These are phyloP conservation scores for Dysphania ambrosioides DNA, from an alignment of 148 eudicot species.

Conservation along the genomic window DNA sequence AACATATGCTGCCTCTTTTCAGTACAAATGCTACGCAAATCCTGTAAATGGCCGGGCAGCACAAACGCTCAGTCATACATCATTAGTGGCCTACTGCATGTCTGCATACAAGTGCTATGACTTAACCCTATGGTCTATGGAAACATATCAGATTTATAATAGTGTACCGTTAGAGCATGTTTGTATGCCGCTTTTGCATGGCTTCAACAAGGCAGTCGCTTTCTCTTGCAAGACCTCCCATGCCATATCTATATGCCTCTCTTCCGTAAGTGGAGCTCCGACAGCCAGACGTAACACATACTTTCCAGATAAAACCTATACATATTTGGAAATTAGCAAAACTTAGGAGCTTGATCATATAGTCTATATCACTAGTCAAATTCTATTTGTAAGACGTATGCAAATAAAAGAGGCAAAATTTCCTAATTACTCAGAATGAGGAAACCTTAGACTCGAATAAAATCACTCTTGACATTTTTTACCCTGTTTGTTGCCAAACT, in stretches of 20 bases:
- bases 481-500: no score
- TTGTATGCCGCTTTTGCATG: neutral
- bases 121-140: neutral
- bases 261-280: conserved; percentile 91
- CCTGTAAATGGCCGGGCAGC: neutral
- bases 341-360: neutral
- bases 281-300: conserved; percentile 70
- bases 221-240: conserved; percentile 71
- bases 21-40: neutral
- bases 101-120: no score
- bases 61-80: neutral
- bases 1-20: neutral
- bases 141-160: neutral
- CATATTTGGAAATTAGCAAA: neutral
- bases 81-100: neutral
- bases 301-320: conserved; percentile 69
- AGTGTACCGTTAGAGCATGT: neutral
- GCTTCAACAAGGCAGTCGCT: conserved; percentile 48
- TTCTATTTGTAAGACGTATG: no score
- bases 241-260: conserved; percentile 64
- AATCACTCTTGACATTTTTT: no score
- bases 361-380: neutral
- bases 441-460: no score
- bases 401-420: neutral
- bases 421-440: neutral